Conservation (phyloP, 805 yeast genomes). For the Yamadazyma nakazawae region DNA sequence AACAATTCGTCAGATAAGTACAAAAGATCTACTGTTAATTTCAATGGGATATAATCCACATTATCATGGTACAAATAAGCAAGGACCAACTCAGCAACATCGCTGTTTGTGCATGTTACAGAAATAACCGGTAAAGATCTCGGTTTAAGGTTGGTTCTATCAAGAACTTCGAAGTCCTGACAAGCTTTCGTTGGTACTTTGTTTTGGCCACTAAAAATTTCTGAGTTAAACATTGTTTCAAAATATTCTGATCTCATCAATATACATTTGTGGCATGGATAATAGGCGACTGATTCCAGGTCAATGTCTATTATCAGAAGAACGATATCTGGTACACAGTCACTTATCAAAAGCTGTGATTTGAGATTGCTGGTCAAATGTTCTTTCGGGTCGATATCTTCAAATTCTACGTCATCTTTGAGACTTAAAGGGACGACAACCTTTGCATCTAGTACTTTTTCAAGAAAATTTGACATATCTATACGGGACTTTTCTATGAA, state of each 20-base stretch:
- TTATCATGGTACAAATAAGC: constrained; percentile 59
- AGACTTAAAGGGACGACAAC: constrained; percentile 12
- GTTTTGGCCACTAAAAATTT: constrained; percentile 18
- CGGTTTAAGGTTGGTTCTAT: constrained; percentile 16
- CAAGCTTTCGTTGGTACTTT: constrained; percentile 9
- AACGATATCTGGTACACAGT: constrained; percentile 46
- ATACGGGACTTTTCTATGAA: constrained; percentile 34
- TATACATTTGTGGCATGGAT: constrained; percentile 65
- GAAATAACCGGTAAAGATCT: constrained; percentile 27
- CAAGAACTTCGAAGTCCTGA: constrained; percentile 14
- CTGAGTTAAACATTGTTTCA: constrained; percentile 57
- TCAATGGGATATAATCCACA: constrained; percentile 44
- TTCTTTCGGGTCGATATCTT: constrained; percentile 23
- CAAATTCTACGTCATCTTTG: constrained; percentile 27
- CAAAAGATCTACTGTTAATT: constrained; percentile 53
- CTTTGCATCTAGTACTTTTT: constrained; percentile 20
- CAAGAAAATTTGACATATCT: constrained; percentile 30
- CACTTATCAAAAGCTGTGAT: constrained; percentile 18
- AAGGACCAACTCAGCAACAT: constrained; percentile 13
- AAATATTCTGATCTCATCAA: constrained; percentile 62
- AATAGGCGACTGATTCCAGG: constrained; percentile 32
- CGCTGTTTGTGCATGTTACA: constrained; percentile 19
- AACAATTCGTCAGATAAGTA: constrained; percentile 56
- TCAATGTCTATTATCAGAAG: constrained; percentile 32
- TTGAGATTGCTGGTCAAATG: constrained; percentile 21